Evolutionary conservation across 805 yeast genomes (phyloP).

Genomic region (Candida methanosorbosa): DNA sequence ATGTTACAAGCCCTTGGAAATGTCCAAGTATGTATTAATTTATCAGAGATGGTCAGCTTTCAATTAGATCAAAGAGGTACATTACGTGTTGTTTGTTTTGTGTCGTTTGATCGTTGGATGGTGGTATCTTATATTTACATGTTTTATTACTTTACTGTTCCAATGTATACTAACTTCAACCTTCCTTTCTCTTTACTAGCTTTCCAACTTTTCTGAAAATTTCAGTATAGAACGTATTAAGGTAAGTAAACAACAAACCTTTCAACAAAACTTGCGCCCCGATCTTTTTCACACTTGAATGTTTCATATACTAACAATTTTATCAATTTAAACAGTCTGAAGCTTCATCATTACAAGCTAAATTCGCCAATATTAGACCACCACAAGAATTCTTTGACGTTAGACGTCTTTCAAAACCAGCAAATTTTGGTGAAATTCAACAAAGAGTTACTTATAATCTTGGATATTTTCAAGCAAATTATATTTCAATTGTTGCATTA

Average conservation of each 20-base stretch:
- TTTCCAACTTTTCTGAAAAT: slow-evolving; percentile 35
- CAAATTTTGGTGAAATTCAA: slow-evolving; percentile 82
- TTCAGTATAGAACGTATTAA: slow-evolving; percentile 41
- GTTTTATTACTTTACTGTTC: neutral
- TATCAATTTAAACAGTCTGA: slow-evolving; percentile 29
- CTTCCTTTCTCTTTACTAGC: slow-evolving; percentile 12
- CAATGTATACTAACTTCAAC: slow-evolving; percentile 11
- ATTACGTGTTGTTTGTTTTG: no score
- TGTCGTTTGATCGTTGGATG: no score
- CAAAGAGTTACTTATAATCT: slow-evolving; percentile 81
- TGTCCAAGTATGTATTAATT: slow-evolving; percentile 28
- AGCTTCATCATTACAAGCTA: slow-evolving; percentile 45
- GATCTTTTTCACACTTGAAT: neutral
- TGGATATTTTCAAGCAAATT: slow-evolving; percentile 82
- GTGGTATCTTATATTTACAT: no score
- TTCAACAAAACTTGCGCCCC: no score
- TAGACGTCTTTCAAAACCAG: slow-evolving; percentile 85
- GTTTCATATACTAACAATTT: neutral
- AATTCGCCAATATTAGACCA: slow-evolving; percentile 68
- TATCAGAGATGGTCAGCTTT: no score
- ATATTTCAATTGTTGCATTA: slow-evolving; percentile 60
- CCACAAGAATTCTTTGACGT: slow-evolving; percentile 92
- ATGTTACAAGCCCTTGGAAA: slow-evolving; percentile 30
- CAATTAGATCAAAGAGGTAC: no score
- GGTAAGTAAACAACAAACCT: no score